Percentiles rank a stretch among this genome's conserved stretches.
phyloP scores from a whole-genome alignment of 2,329 filamentous ascomycete species.

The Pyrenophora teres region DNA sequence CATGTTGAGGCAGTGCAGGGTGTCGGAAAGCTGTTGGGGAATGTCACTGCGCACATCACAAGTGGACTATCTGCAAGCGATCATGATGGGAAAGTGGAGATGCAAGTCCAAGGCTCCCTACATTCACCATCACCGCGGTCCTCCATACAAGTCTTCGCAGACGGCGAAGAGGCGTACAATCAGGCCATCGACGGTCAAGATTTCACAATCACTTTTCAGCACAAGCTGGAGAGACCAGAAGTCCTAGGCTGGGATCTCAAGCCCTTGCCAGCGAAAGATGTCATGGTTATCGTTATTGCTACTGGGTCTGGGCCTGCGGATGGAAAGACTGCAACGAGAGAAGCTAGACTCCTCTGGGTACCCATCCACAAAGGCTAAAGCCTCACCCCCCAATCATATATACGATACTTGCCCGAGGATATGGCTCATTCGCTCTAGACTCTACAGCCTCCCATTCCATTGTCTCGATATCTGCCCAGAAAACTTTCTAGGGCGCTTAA shows the following conservation, averaged over 20 bases:
- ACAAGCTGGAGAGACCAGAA: constrained; percentile 8
- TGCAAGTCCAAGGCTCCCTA: neutral
- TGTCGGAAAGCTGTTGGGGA: too few relatives aligned
- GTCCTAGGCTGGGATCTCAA: constrained; percentile 34
- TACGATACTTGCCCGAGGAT: too few relatives aligned
- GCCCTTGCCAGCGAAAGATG: constrained; percentile 20
- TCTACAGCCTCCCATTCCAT: too few relatives aligned
- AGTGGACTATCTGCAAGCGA: neutral
- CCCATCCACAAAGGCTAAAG: neutral
- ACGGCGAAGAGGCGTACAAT: constrained; percentile 19
- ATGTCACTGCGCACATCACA: neutral
- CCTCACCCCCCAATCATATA: too few relatives aligned
- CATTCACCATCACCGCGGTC: neutral
- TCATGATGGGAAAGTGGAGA: too few relatives aligned
- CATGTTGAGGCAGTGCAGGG: neutral
- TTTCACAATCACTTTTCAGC: constrained; percentile 16
- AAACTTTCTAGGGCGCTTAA: too few relatives aligned
- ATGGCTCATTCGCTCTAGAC: too few relatives aligned
- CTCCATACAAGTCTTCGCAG: constrained; percentile 23
- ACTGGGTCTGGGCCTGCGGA: constrained; percentile 1
- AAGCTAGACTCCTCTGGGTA: constrained; percentile 2
- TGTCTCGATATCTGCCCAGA: too few relatives aligned
- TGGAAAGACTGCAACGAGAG: constrained; percentile 7
- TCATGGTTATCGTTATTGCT: constrained; percentile 31
- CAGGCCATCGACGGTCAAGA: neutral